A percentile compares a stretch with the other conserved stretches of the same genome.
Conservation (phyloP, 805 yeast species). For the Lachancea dasiensis region DNA sequence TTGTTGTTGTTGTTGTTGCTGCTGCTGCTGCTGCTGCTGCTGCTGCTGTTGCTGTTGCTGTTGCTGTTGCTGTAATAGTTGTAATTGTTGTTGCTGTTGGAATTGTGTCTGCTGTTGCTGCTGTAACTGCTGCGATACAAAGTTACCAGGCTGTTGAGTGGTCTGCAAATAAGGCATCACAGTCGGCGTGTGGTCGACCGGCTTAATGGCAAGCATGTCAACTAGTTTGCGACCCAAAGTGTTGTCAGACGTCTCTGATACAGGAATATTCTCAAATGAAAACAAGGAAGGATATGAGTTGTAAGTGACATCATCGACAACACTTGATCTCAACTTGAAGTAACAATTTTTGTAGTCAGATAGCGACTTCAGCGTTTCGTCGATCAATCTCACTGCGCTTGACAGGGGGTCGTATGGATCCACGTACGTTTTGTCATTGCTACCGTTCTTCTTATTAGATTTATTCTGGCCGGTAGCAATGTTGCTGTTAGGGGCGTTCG, state of each 20-base stretch:
- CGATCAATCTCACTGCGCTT: slow-evolving; percentile 43
- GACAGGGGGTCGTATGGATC: slow-evolving; percentile 44
- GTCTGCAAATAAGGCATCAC: slow-evolving; percentile 28
- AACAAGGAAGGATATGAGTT: slow-evolving; percentile 42
- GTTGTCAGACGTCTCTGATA: slow-evolving; percentile 31
- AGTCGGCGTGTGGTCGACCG: slow-evolving; percentile 30
- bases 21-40: slow-evolving; percentile 23
- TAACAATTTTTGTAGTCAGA: slow-evolving; percentile 32
- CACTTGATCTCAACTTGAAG: slow-evolving; percentile 35
- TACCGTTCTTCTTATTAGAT: slow-evolving; percentile 19
- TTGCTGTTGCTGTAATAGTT: slow-evolving; percentile 7
- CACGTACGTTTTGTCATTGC: slow-evolving; percentile 33
- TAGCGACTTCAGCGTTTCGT: slow-evolving; percentile 41
- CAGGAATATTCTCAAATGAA: slow-evolving; percentile 38
- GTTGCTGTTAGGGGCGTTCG: slow-evolving; percentile 13
- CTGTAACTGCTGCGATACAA: slow-evolving; percentile 20
- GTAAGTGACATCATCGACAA: slow-evolving; percentile 26
- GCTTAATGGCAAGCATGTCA: slow-evolving; percentile 33
- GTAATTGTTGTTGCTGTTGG: slow-evolving; percentile 17
- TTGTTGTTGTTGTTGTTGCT: slow-evolving; percentile 8
- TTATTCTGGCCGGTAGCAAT: slow-evolving; percentile 29
- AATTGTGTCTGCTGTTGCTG: slow-evolving; percentile 31
- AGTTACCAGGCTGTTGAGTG: slow-evolving; percentile 18
- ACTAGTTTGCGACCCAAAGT: slow-evolving; percentile 31
- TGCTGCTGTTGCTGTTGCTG: slow-evolving; percentile 23